Conservation (phyloP, 2,329 filamentous ascomycete genomes). For the Aspergillus sp. region DNA sequence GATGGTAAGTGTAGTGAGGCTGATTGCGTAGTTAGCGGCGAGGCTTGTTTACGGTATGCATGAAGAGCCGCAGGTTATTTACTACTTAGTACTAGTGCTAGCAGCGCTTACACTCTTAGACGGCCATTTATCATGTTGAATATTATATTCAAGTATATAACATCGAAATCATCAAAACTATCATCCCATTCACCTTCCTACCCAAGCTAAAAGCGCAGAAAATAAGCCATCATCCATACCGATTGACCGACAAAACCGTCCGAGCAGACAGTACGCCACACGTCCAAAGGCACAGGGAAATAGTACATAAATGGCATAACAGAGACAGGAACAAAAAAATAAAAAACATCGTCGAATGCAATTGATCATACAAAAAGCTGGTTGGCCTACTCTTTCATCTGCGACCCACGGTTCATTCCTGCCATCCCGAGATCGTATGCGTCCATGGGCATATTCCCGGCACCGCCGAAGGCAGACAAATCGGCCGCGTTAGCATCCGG, state of each 20-base stretch:
- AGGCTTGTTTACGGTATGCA: too few species aligned
- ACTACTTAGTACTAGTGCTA: too few species aligned
- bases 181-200: too few species aligned
- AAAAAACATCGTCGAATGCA: not conserved
- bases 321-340: not conserved
- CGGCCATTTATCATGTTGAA: too few species aligned
- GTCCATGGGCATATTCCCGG: constrained; percentile 24
- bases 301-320: not conserved
- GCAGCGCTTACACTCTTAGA: too few species aligned
- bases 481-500: constrained; percentile 16
- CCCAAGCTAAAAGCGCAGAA: not conserved
- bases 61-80: too few species aligned
- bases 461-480: constrained; percentile 22
- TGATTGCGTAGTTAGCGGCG: too few species aligned
- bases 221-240: not conserved
- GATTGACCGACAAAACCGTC: too few species aligned
- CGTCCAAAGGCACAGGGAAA: not conserved
- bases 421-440: constrained; percentile 29
- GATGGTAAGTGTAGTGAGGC: too few species aligned
- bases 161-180: too few species aligned
- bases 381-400: constrained; percentile 5
- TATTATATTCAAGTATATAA: too few species aligned
- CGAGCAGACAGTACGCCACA: too few species aligned
- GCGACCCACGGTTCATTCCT: constrained; percentile 19
- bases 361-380: not conserved